Base-by-base conservation (phyloP, 139 green algal genomes). In the Asterochloris sp. region DNA sequence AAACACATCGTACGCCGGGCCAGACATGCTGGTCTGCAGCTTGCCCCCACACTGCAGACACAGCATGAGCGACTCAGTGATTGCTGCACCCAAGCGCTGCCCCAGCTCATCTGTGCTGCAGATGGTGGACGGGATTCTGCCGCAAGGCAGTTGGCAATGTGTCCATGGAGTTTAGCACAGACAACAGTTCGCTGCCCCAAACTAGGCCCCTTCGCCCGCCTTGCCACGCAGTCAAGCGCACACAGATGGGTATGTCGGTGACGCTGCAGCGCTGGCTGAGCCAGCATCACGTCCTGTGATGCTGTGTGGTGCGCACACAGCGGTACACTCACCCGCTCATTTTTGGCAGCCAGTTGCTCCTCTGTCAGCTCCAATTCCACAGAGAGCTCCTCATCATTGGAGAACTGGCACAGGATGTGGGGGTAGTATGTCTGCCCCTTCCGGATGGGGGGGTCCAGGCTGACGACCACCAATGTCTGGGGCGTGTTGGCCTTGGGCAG, bases 351-450 rank as follows among this genome's bases (percentile, higher is more conserved):
- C 69, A 98, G 84, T 75, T 84, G 75, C 69, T 97, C 94, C 16
- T 95, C 86, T 21, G 83, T 90, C 81, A 98, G 92, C 79, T 93
- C 88, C 79, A 98, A 87, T 82, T 94, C 88, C 6, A 97, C 79
- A n/a, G 84, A 90, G 24, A 88, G 86, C 74, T 97, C 88, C 76
- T 97, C 94, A 54, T 98, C 94, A 67, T 86, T 92, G 76, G 89
- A 89, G 86, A 98, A 98, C 91, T 96, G 94, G 82, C 88, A 94
- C 69, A 99, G 88, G 75, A 99, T 90, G 92, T 97, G 92, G 47
- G 88, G 89, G 88, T 99, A 99, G 89, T 94, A 97, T 28, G 96
- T 99, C 90, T 99, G 93, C 1, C 95, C 96, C 88, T 98, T 98
- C 62, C 96, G 89, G 84, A 99, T 98, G 74, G 96, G 96, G 17